These are phyloP conservation scores for Scedosporium minutisporum DNA, from an alignment of 2,329 filamentous ascomycete species.

Conservation along the genomic window DNA sequence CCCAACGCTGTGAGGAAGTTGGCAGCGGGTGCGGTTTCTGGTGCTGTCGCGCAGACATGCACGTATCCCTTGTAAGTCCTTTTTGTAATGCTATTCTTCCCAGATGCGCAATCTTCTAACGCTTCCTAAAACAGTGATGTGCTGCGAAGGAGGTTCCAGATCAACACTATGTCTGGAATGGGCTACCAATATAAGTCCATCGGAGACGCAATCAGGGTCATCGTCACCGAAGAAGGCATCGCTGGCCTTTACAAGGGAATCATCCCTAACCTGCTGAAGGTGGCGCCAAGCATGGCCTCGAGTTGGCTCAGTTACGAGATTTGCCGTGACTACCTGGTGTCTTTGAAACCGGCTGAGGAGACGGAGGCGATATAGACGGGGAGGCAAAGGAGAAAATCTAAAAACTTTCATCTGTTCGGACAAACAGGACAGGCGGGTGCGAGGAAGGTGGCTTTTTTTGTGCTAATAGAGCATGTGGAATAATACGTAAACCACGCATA, in stretches of 20 bases:
- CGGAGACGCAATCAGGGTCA: slow-evolving; percentile 70
- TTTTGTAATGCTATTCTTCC: neutral
- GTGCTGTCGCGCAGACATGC: slow-evolving; percentile 91
- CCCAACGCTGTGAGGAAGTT: slow-evolving; percentile 74
- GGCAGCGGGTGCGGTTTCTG: slow-evolving; percentile 84
- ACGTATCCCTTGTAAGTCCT: slow-evolving; percentile 87
- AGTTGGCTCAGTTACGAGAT: slow-evolving; percentile 97
- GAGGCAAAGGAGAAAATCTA: neutral
- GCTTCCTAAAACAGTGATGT: slow-evolving; percentile 57
- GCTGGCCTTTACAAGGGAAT: slow-evolving; percentile 92
- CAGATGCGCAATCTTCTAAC: slow-evolving; percentile 14
- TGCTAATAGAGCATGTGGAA: neutral
- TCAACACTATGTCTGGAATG: slow-evolving; percentile 98
- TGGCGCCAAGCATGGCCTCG: slow-evolving; percentile 96
- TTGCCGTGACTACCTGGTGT: slow-evolving; percentile 75
- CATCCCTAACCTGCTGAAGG: slow-evolving; percentile 88
- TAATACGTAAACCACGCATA: neutral
- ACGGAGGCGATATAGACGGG: slow-evolving; percentile 8
- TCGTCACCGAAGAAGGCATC: slow-evolving; percentile 74
- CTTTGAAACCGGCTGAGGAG: slow-evolving; percentile 38
- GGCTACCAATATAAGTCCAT: slow-evolving; percentile 91
- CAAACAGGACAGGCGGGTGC: neutral
- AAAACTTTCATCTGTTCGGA: slow-evolving; percentile 12
- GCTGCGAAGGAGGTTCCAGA: slow-evolving; percentile 85
- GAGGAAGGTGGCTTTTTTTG: neutral